A percentile compares a stretch with the other conserved stretches of the same genome.
These are phyloP conservation scores for Hippophae rhamnoides DNA, from an alignment of 306 rosid species.

Conservation along the genomic window DNA sequence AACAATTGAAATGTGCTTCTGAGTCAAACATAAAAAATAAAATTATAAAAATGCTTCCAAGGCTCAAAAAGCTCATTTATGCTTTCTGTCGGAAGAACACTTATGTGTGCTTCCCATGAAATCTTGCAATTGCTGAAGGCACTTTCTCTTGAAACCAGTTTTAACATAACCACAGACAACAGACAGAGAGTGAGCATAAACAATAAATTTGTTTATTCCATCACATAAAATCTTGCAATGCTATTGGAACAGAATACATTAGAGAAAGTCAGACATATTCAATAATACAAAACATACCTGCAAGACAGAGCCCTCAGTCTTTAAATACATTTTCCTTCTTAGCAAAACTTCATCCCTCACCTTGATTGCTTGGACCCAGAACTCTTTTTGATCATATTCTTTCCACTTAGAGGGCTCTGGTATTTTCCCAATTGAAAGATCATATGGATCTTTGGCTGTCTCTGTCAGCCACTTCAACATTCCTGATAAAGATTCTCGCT, in stretches of 20 bases:
- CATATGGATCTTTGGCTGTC: conserved; percentile 40
- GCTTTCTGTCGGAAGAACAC: no score
- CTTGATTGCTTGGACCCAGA: conserved; percentile 50
- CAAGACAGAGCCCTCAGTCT: conserved; percentile 29
- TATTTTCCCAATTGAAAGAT: conserved; percentile 33
- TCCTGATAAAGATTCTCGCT: conserved; percentile 44
- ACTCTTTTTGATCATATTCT: conserved; percentile 29
- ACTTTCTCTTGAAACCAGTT: no score
- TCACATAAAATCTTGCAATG: background rate
- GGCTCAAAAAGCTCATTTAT: no score
- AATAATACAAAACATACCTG: conserved; percentile 42
- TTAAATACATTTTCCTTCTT: conserved; percentile 29
- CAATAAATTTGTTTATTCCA: no score
- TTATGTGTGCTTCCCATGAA: no score
- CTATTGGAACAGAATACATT: conserved; percentile 1
- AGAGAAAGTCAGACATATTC: background rate
- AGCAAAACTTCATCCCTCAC: conserved; percentile 38
- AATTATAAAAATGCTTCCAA: no score
- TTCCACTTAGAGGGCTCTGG: conserved; percentile 61
- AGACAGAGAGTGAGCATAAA: no score
- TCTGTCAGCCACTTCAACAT: conserved; percentile 63
- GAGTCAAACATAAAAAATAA: no score
- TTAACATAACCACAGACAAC: no score
- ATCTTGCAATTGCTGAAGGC: no score
- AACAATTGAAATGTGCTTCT: no score